Base-by-base conservation (phyloP, 306 rosid species). In the Fragaria vesca region DNA sequence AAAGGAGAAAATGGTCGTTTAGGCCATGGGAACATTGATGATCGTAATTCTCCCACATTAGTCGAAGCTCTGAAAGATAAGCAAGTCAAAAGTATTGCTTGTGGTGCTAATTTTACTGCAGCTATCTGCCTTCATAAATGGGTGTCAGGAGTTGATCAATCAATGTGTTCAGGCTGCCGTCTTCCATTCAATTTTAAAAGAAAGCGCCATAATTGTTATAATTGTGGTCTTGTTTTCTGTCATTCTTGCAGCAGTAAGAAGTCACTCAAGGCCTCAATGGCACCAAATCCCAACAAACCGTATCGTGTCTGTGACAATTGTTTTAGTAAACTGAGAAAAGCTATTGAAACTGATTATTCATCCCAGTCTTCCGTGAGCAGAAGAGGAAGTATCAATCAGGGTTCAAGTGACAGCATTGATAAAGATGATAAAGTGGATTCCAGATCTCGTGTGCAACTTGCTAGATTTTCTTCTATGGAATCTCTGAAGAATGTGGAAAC, bases 91-190 rank as follows among this genome's bases (percentile, higher is more conserved):
- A 91, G 97, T 81, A 87, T 95, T 86, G 94, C 96, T 73, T 95
- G 99, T 70, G 99, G 99, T 74, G 85, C 93, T 73, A 95, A 93
- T 88, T 89, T 95, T 81, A 95, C 97, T 48, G 96, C 97, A 69
- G 96, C 93, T 72, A 95, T 95, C 76, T 95, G 99, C 87, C 96
- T 95, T 84, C 99, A 95, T 83, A 93, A 91, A 88, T 95, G 99
- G 99, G 97, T 89, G 61, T 95, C 99, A 79, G 99, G 99, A 87
- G 90, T 93, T 77, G 99, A 95, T 83, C 99, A 93, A 86, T 95
- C 99, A 60, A 88, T 93, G 97, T 95, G 99, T 86, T 93, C 99
- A 18, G 99, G 99, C 51, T 95, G 99, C 84, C 97, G 94, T 38
- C 81, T 93, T 68, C 96, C 97, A 58, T 95, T 95, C 83, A 95